phyloP scores from a whole-genome alignment of 2,329 filamentous ascomycete genomes.

The Alternaria sp. region DNA sequence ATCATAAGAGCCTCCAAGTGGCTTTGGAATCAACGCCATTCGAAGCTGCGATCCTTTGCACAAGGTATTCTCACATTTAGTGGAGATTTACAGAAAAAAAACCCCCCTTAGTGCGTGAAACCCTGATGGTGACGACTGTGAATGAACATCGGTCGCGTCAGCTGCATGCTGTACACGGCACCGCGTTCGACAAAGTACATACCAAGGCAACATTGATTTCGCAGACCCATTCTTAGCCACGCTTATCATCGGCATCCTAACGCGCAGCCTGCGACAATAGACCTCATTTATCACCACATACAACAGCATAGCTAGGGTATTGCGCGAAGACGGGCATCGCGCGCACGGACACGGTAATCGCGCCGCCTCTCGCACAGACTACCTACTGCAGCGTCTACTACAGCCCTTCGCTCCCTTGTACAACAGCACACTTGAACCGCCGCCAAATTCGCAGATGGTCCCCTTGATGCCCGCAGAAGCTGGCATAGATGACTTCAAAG shows the following conservation, averaged over 20 bases:
- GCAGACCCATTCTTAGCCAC: background rate
- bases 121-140: background rate
- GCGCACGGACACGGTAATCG: too few relatives aligned
- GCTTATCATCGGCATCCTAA: background rate
- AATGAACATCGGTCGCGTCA: background rate
- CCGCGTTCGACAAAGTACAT: background rate
- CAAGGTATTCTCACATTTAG: background rate
- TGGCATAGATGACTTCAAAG: conserved; percentile 29
- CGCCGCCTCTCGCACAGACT: too few relatives aligned
- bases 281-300: background rate
- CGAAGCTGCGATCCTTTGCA: background rate
- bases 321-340: too few relatives aligned
- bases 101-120: background rate
- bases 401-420: background rate
- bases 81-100: background rate
- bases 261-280: background rate
- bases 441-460: too few relatives aligned
- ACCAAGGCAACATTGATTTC: background rate
- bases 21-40: background rate
- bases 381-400: background rate
- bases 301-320: background rate
- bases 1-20: background rate
- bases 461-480: background rate
- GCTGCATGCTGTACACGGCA: background rate
- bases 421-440: background rate